Evolutionary conservation across 257 asterid species (phyloP).

Genomic region (Jacaranda mimosifolia): DNA sequence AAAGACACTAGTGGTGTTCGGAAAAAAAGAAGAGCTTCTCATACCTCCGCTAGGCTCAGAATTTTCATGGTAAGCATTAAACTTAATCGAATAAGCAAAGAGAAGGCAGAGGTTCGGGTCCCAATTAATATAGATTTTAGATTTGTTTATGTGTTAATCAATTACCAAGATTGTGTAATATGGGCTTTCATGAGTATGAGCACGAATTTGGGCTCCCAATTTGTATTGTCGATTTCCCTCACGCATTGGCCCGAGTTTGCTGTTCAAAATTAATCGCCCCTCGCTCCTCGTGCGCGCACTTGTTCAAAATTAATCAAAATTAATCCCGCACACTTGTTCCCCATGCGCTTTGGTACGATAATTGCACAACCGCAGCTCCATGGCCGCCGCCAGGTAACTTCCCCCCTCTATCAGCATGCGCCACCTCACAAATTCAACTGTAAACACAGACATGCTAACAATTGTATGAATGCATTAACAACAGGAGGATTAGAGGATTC

Average conservation of each 20-base stretch:
- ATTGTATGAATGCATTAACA: background rate
- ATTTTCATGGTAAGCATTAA: too few species aligned
- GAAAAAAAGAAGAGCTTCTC: too few species aligned
- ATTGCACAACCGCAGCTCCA: constrained; percentile 27
- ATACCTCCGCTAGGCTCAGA: too few species aligned
- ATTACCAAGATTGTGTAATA: too few species aligned
- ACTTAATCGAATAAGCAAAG: too few species aligned
- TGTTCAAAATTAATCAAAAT: too few species aligned
- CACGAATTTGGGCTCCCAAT: background rate
- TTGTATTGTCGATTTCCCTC: background rate
- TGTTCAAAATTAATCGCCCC: constrained; percentile 16
- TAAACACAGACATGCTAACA: background rate
- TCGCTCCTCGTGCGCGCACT: background rate
- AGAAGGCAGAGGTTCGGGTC: too few species aligned
- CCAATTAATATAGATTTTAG: too few species aligned
- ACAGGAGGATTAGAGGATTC: constrained; percentile 76
- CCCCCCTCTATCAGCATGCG: constrained; percentile 18
- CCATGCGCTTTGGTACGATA: background rate
- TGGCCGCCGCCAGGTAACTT: too few species aligned
- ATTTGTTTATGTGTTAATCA: too few species aligned
- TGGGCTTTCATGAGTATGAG: background rate
- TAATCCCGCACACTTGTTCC: background rate
- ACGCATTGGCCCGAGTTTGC: constrained; percentile 19
- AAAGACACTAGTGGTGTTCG: too few species aligned
- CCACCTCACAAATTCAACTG: background rate